phyloP scores from a whole-genome alignment of 2,329 filamentous ascomycete genomes.

The Penicillium sp. region DNA sequence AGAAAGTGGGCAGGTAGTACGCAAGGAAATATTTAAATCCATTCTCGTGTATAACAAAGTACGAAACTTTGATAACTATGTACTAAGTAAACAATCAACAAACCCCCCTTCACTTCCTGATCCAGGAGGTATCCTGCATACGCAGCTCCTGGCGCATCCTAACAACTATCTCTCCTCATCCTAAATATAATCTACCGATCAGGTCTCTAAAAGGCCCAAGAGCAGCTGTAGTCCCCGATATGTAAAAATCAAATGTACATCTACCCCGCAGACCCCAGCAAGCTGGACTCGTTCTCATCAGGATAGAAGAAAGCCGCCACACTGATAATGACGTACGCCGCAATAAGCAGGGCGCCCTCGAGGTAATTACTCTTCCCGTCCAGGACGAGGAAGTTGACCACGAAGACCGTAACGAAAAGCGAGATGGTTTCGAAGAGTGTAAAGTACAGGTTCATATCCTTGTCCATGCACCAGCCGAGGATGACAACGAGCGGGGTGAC shows the following conservation, averaged over 20 bases:
- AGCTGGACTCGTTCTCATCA: slow-evolving; percentile 32
- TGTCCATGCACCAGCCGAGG: slow-evolving; percentile 77
- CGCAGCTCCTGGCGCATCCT: background rate
- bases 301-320: slow-evolving; percentile 54
- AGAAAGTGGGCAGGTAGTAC: background rate
- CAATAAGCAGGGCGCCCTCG: slow-evolving; percentile 76
- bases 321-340: slow-evolving; percentile 80
- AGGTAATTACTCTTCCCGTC: slow-evolving; percentile 85
- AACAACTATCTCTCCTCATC: no score
- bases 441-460: slow-evolving; percentile 70
- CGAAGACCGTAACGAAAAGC: slow-evolving; percentile 79
- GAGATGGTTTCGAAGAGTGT: slow-evolving; percentile 69
- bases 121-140: no score
- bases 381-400: slow-evolving; percentile 84
- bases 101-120: background rate
- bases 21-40: background rate
- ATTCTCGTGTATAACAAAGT: background rate
- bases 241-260: background rate
- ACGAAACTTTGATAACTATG: background rate
- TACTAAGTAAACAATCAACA: background rate
- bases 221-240: no score
- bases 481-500: slow-evolving; percentile 77
- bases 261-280: slow-evolving; percentile 26
- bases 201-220: no score
- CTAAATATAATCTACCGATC: no score